A percentile compares a stretch with the other conserved stretches of the same genome.
Evolutionary conservation across 2,329 filamentous ascomycete species (phyloP).

Genomic region (Clonostachys solani): DNA sequence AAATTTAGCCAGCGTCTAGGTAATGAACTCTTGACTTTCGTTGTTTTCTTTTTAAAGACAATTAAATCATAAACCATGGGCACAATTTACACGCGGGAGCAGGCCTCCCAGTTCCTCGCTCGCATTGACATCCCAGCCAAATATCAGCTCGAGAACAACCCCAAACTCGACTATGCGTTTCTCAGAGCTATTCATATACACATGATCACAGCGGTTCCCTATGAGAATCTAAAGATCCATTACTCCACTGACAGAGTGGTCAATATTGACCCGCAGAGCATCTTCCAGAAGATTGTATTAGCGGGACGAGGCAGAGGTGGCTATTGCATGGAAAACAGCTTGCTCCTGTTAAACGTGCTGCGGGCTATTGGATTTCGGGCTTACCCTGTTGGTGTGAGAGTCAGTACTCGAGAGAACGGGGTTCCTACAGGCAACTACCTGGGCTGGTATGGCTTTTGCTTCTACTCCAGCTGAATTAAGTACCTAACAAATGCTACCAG

Average conservation of each 20-base stretch:
- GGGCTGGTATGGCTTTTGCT: constrained; percentile 32
- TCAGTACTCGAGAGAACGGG: constrained; percentile 29
- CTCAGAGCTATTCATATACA: constrained; percentile 33
- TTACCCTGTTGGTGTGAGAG: constrained; percentile 52
- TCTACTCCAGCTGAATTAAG: constrained; percentile 2
- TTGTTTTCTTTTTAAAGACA: not conserved
- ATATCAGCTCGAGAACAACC: constrained; percentile 16
- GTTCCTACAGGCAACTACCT: constrained; percentile 35
- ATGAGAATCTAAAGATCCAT: constrained; percentile 52
- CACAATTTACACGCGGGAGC: constrained; percentile 16
- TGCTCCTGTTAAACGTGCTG: constrained; percentile 50
- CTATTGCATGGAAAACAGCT: constrained; percentile 56
- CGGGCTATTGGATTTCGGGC: constrained; percentile 45
- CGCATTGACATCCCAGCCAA: constrained; percentile 17
- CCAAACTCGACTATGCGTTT: constrained; percentile 19
- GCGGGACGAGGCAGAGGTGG: constrained; percentile 41
- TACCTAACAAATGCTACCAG: constrained; percentile 6
- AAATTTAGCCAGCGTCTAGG: too few relatives aligned
- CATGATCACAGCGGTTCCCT: constrained; percentile 47
- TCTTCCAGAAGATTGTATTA: constrained; percentile 44
- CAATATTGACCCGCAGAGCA: constrained; percentile 35
- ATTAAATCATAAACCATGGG: constrained; percentile 12
- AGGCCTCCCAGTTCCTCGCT: constrained; percentile 19
- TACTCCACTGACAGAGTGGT: constrained; percentile 35
- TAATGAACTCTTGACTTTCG: not conserved